A percentile compares a stretch with the other conserved stretches of the same genome.
phyloP scores from a whole-genome alignment of 2,329 filamentous ascomycete genomes.

The Bipolaris bicolor region DNA sequence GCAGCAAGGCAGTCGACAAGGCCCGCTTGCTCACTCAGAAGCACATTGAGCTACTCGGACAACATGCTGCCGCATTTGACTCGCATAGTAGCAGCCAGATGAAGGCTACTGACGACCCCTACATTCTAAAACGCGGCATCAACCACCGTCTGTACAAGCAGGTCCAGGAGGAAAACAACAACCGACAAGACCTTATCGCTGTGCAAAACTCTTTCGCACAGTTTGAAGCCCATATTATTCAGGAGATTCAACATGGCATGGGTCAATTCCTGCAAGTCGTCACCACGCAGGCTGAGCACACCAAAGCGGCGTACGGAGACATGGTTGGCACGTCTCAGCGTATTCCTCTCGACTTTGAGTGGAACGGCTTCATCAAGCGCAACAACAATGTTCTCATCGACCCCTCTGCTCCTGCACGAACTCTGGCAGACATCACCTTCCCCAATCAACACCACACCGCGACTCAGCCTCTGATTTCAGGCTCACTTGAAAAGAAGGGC shows the following conservation, averaged over 20 bases:
- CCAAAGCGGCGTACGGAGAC: slow-evolving; percentile 79
- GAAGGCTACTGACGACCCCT: slow-evolving; percentile 79
- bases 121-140: slow-evolving; percentile 81
- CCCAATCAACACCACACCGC: slow-evolving; percentile 85
- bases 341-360: slow-evolving; percentile 86
- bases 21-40: slow-evolving; percentile 86
- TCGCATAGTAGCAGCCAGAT: slow-evolving; percentile 71
- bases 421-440: slow-evolving; percentile 76
- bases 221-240: slow-evolving; percentile 86
- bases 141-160: slow-evolving; percentile 87
- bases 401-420: slow-evolving; percentile 74
- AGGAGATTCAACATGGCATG: slow-evolving; percentile 81
- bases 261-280: slow-evolving; percentile 82
- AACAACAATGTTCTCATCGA: slow-evolving; percentile 76
- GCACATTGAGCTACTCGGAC: slow-evolving; percentile 91
- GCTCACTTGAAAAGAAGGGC: slow-evolving; percentile 86
- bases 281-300: slow-evolving; percentile 80
- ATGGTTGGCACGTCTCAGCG: slow-evolving; percentile 78
- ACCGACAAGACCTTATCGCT: slow-evolving; percentile 85
- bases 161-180: slow-evolving; percentile 93
- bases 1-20: slow-evolving; percentile 90
- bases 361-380: slow-evolving; percentile 80
- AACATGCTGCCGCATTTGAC: slow-evolving; percentile 81
- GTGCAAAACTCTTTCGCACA: slow-evolving; percentile 89
- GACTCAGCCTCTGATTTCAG: slow-evolving; percentile 84